phyloP scores from a whole-genome alignment of 805 yeast genomes.

The Sugiyamaella valdiviana region DNA sequence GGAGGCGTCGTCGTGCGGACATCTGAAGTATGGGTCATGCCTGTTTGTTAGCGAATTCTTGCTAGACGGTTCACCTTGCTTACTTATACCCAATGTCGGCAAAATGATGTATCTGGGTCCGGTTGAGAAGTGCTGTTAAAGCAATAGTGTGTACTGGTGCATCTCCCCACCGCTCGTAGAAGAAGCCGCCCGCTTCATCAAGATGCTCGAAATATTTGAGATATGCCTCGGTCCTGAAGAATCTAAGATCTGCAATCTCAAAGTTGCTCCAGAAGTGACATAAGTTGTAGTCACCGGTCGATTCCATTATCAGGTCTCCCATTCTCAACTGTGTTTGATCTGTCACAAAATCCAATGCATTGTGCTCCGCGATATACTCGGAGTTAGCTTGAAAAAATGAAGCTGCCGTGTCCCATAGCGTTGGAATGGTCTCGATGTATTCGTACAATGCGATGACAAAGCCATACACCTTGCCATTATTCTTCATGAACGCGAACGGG shows the following conservation, averaged over 20 bases:
- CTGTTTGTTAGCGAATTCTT: constrained; percentile 4
- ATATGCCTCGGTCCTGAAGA: constrained; percentile 70
- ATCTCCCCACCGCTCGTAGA: constrained; percentile 94
- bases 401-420: constrained; percentile 69
- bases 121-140: constrained; percentile 51
- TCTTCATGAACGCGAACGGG: constrained; percentile 75
- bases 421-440: constrained; percentile 76
- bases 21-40: constrained; percentile 57
- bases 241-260: constrained; percentile 68
- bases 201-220: constrained; percentile 57
- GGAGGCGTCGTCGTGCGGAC: constrained; percentile 34
- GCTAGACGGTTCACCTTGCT: background rate
- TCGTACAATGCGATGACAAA: constrained; percentile 81
- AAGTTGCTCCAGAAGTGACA: constrained; percentile 89
- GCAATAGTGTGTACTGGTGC: constrained; percentile 85
- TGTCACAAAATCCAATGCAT: constrained; percentile 51
- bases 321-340: constrained; percentile 41
- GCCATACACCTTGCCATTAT: constrained; percentile 73
- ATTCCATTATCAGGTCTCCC: constrained; percentile 37
- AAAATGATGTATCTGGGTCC: constrained; percentile 63
- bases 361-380: constrained; percentile 56
- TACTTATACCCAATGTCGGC: constrained; percentile 68
- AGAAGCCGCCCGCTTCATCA: constrained; percentile 72
- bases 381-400: constrained; percentile 58
- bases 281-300: constrained; percentile 60